phyloP scores from a whole-genome alignment of 148 eudicot species.

The Amaranthus palmeri region DNA sequence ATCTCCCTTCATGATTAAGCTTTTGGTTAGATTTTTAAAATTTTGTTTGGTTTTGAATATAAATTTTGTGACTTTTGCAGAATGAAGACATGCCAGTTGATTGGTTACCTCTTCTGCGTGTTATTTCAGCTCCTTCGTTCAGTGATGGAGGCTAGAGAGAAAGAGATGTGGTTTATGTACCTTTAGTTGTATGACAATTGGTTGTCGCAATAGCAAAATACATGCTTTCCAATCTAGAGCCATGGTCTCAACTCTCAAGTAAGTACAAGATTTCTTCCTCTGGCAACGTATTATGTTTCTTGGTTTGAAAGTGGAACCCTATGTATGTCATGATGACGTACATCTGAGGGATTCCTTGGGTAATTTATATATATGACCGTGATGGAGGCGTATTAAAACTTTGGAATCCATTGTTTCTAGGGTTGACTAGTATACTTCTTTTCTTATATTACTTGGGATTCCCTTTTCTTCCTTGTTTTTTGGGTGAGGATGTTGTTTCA shows the following conservation, averaged over 20 bases:
- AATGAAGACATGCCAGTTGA: conserved; percentile 67
- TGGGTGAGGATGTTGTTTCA: too few species aligned
- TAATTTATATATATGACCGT: too few species aligned
- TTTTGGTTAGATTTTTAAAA: background rate
- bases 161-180: conserved; percentile 50
- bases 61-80: conserved; percentile 30
- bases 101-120: conserved; percentile 70
- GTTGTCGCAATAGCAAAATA: conserved; percentile 43
- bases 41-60: background rate
- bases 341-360: background rate
- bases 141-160: conserved; percentile 63
- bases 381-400: too few species aligned
- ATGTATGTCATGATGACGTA: background rate
- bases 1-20: conserved; percentile 7
- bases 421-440: too few species aligned
- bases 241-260: conserved; percentile 82
- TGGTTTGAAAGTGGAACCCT: background rate
- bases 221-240: conserved; percentile 48
- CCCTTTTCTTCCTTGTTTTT: too few species aligned
- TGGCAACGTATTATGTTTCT: conserved; percentile 7
- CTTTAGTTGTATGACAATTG: conserved; percentile 43
- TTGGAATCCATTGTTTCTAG: too few species aligned
- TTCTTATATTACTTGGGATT: too few species aligned
- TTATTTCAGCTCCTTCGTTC: conserved; percentile 65
- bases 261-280: conserved; percentile 19